Conservation (phyloP, 2,329 filamentous ascomycete genomes). For the Trichophyton equinum region DNA sequence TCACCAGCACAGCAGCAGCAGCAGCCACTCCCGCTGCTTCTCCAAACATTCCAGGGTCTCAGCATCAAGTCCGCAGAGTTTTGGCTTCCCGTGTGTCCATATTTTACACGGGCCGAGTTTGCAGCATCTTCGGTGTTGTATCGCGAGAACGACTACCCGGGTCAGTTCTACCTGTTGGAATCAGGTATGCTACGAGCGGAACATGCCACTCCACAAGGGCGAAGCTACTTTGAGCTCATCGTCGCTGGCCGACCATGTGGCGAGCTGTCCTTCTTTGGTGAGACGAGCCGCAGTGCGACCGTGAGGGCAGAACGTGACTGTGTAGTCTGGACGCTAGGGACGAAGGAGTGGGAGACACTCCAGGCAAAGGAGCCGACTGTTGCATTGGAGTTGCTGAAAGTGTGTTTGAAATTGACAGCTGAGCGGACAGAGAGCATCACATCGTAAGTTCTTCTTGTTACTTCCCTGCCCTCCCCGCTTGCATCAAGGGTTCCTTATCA, state of each 20-base stretch:
- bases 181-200: conserved; percentile 78
- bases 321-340: conserved; percentile 69
- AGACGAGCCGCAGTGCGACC: conserved; percentile 75
- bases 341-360: conserved; percentile 57
- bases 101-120: conserved; percentile 60
- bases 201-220: conserved; percentile 78
- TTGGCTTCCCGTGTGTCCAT: conserved; percentile 70
- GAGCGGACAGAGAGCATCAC: conserved; percentile 74
- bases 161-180: conserved; percentile 84
- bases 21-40: conserved; percentile 72
- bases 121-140: conserved; percentile 62
- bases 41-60: conserved; percentile 88
- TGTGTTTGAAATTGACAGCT: conserved; percentile 85
- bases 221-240: conserved; percentile 72
- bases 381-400: conserved; percentile 67
- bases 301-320: conserved; percentile 71
- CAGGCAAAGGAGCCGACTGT: conserved; percentile 63
- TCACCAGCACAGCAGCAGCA: conserved; percentile 1
- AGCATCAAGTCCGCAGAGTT: conserved; percentile 85
- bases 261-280: conserved; percentile 89
- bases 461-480: background rate
- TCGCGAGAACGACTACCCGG: conserved; percentile 59
- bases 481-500: background rate
- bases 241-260: conserved; percentile 90
- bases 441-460: conserved; percentile 32